These are phyloP conservation scores for Ceratocystis cacaofunesta DNA, from an alignment of 2,329 filamentous ascomycete species.

Conservation along the genomic window DNA sequence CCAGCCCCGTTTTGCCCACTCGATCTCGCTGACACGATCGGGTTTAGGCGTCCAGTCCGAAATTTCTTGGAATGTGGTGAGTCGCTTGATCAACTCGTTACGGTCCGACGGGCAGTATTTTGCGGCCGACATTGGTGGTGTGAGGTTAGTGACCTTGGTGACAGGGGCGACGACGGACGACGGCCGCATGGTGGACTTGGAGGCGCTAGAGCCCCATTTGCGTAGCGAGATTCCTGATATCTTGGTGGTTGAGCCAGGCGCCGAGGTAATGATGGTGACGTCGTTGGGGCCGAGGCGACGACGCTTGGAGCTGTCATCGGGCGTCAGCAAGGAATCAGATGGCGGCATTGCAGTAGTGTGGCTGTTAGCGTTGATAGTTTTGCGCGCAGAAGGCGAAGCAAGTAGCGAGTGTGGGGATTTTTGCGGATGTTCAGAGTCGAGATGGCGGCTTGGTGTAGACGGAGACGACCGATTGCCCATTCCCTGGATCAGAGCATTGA, in stretches of 20 bases:
- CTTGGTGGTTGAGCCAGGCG: slow-evolving; percentile 18
- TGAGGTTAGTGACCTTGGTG: slow-evolving; percentile 19
- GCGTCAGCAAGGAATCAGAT: slow-evolving; percentile 17
- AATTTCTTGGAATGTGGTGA: slow-evolving; percentile 81
- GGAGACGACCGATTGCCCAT: slow-evolving; percentile 31
- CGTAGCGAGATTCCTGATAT: slow-evolving; percentile 30
- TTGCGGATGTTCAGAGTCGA: slow-evolving; percentile 22
- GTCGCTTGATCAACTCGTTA: slow-evolving; percentile 60
- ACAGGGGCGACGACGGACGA: neutral
- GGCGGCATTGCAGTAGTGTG: neutral
- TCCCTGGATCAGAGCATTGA: slow-evolving; percentile 58
- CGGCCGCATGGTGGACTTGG: neutral
- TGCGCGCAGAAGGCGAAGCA: slow-evolving; percentile 17
- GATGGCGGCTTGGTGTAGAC: slow-evolving; percentile 7
- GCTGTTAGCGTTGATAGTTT: neutral
- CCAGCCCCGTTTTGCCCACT: slow-evolving; percentile 93
- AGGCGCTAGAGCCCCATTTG: slow-evolving; percentile 26
- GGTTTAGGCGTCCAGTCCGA: slow-evolving; percentile 92
- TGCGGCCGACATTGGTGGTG: slow-evolving; percentile 27
- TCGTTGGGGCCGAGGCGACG: slow-evolving; percentile 35
- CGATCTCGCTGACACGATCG: slow-evolving; percentile 67
- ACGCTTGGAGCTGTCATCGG: slow-evolving; percentile 28
- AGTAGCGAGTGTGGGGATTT: slow-evolving; percentile 3
- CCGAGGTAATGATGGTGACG: slow-evolving; percentile 23
- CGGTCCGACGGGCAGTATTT: slow-evolving; percentile 82